Base-by-base conservation (phyloP, 2,329 filamentous ascomycete species). In the Ophiosphaerella narmari region DNA sequence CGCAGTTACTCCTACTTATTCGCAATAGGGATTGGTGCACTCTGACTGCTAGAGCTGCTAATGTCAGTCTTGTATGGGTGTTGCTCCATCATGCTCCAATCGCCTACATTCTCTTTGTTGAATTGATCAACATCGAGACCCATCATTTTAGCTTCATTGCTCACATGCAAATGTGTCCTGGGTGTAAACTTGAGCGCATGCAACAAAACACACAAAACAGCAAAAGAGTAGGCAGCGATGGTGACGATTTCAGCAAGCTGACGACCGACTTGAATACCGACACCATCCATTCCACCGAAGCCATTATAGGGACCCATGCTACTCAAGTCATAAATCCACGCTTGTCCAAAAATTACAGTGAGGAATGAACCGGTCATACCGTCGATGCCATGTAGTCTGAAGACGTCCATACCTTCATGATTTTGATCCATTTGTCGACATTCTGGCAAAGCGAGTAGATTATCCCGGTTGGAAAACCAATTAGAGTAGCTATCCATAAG, bases 341-440 rank as follows among this genome's bases (percentile, higher is more conserved):
- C 79, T n/a, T n/a, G n/a, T n/a, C n/a, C n/a, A n/a, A n/a, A n/a
- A n/a, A n/a, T n/a, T n/a, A n/a, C n/a, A n/a, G n/a, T n/a, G n/a
- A n/a, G n/a, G n/a, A n/a, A n/a, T n/a, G n/a, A n/a, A n/a, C n/a
- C n/a, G n/a, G n/a, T n/a, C n/a, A n/a, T n/a, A n/a, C n/a, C n/a
- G n/a, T n/a, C n/a, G n/a, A n/a, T n/a, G n/a, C n/a, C 81, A 63
- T 84, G 82, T 11, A 83, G 76, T 62, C 82, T 83, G 74, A 85
- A 85, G 36, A 85, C 80, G 53, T 84, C 80, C 63, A 85, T 78
- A 9, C 81, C 80, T 54, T 84, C 82, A 56, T 82, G 50, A 84
- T 80, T 50, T 69, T 70, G 26, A 84, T 63, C 77, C 79, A 82
- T 23, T 79, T 73, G 60, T 84, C 82, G 51, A 84, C 59, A 52